A percentile compares a stretch with the other conserved stretches of the same genome.
phyloP scores from a whole-genome alignment of 2,329 filamentous ascomycete species.

The Cercospora berteroae region DNA sequence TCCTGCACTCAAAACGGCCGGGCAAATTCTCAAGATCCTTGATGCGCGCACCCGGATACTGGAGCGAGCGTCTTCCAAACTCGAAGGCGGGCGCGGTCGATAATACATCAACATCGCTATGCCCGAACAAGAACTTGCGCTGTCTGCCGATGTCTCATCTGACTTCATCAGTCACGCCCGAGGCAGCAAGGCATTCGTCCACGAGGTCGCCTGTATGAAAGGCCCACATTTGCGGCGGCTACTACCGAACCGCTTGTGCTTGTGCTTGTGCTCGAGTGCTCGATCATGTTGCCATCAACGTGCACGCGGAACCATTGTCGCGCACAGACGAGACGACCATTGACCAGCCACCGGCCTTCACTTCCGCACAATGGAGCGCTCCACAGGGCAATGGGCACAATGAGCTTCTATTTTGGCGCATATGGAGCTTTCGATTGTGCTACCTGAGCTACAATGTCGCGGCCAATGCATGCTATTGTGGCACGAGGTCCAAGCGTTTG shows the following conservation, averaged over 20 bases:
- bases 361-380: not conserved
- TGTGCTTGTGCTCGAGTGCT: too few relatives aligned
- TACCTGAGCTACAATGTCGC: not conserved
- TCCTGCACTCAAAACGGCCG: not conserved
- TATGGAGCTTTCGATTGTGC: not conserved
- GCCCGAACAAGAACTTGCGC: not conserved
- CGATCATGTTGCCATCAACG: not conserved
- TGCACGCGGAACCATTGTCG: not conserved
- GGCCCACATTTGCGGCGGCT: not conserved
- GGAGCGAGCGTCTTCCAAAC: not conserved
- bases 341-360: not conserved
- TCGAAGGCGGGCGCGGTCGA: not conserved
- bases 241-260: not conserved
- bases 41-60: not conserved
- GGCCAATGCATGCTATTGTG: not conserved
- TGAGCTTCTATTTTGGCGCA: not conserved
- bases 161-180: not conserved
- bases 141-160: not conserved
- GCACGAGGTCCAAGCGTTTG: not conserved
- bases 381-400: not conserved
- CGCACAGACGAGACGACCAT: not conserved
- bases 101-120: not conserved
- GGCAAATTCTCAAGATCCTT: not conserved
- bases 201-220: not conserved
- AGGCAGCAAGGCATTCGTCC: not conserved